phyloP scores from a whole-genome alignment of 805 yeast genomes.

The Yamadazyma philogaea region DNA sequence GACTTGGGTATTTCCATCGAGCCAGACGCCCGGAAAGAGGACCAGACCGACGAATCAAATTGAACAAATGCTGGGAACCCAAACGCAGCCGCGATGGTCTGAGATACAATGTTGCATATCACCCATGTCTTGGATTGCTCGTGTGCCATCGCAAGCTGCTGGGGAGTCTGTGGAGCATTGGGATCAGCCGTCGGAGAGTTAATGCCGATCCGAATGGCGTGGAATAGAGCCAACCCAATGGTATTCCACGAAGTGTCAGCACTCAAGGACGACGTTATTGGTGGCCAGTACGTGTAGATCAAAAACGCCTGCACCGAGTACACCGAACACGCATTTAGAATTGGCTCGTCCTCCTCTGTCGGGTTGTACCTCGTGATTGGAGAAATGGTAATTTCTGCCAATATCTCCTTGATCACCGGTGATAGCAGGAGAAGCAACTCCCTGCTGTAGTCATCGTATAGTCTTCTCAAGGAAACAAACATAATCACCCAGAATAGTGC shows the following conservation, averaged over 20 bases:
- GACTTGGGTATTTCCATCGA: conserved; percentile 48
- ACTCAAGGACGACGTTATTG: conserved; percentile 86
- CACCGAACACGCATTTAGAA: conserved; percentile 84
- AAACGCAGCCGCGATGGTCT: conserved; percentile 84
- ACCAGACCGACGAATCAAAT: conserved; percentile 68
- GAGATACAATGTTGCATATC: conserved; percentile 87
- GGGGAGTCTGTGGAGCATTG: conserved; percentile 36
- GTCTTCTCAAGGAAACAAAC: conserved; percentile 76
- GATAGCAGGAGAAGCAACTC: conserved; percentile 59
- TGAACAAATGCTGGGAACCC: conserved; percentile 94
- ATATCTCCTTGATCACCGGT: conserved; percentile 66
- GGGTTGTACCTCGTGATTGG: conserved; percentile 87
- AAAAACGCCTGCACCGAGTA: conserved; percentile 92
- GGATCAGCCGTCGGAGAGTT: conserved; percentile 51
- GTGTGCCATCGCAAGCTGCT: conserved; percentile 46
- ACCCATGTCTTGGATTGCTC: conserved; percentile 93
- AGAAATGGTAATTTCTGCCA: conserved; percentile 85
- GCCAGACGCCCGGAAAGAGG: conserved; percentile 49
- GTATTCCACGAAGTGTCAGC: conserved; percentile 97
- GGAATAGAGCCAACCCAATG: conserved; percentile 87
- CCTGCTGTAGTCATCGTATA: conserved; percentile 32
- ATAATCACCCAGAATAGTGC: conserved; percentile 91
- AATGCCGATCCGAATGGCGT: conserved; percentile 87
- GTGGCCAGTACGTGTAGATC: conserved; percentile 92
- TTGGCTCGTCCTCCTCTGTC: conserved; percentile 73